A percentile compares a stretch with the other conserved stretches of the same genome.
Evolutionary conservation across 305 asterid species (phyloP).

Genomic region (Rubia tinctorum): DNA sequence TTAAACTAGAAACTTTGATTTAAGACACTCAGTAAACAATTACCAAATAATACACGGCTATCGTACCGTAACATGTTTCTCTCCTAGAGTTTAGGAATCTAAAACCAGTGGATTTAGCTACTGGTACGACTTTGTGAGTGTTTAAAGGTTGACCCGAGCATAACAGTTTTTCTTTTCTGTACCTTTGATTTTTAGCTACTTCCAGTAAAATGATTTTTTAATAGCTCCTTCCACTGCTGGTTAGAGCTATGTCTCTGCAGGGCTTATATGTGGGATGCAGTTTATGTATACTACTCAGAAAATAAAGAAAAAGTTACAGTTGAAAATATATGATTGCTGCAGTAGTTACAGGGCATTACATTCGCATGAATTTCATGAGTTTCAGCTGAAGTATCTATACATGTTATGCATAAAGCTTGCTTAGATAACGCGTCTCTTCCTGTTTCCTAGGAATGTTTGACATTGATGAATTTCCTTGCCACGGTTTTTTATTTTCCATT

Average conservation of each 20-base stretch:
- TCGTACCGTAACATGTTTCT: not conserved
- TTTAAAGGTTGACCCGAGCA: not conserved
- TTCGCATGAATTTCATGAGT: not conserved
- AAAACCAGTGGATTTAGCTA: not conserved
- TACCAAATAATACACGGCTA: not conserved
- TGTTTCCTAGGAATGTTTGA: not conserved
- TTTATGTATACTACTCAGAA: not conserved
- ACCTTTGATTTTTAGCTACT: not conserved
- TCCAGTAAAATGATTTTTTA: not conserved
- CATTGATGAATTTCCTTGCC: not conserved
- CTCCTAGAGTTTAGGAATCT: not conserved
- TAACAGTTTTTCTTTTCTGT: not conserved
- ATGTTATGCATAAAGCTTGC: not conserved
- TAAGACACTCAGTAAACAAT: not conserved
- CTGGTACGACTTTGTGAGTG: not conserved
- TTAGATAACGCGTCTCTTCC: not conserved
- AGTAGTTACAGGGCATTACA: not conserved
- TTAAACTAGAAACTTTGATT: not conserved
- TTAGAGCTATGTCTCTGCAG: conserved; percentile 1
- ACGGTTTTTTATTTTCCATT: not conserved
- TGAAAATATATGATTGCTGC: not conserved
- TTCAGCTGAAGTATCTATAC: not conserved
- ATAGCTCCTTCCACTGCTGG: not conserved
- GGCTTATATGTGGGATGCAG: not conserved
- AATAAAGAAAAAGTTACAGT: not conserved